These are phyloP conservation scores for Candida mattraensis DNA, from an alignment of 805 yeast genomes.

Conservation along the genomic window DNA sequence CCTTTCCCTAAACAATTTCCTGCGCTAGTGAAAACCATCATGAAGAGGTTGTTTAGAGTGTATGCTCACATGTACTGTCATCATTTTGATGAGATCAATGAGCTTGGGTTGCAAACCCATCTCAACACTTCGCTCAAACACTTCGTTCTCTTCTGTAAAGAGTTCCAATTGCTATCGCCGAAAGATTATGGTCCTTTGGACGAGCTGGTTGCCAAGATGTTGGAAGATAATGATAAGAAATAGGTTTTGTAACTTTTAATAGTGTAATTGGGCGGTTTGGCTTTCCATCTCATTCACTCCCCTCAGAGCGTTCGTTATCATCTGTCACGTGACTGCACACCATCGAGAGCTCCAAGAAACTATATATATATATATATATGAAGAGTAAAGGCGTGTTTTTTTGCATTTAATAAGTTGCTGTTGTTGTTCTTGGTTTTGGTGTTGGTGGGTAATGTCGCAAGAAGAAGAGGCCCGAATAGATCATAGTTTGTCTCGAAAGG, in stretches of 20 bases:
- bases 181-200: conserved; percentile 92
- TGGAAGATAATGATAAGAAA: conserved; percentile 36
- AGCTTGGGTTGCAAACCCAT: conserved; percentile 88
- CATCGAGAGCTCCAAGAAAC: no score
- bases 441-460: no score
- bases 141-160: conserved; percentile 82
- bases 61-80: conserved; percentile 98
- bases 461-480: no score
- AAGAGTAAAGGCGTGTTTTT: no score
- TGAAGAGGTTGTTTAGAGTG: conserved; percentile 88
- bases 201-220: conserved; percentile 73
- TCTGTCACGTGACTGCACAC: conserved; percentile 26
- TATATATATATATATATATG: no score
- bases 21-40: conserved; percentile 75
- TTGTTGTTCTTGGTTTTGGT: no score
- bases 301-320: no score
- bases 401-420: no score
- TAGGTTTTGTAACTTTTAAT: neutral
- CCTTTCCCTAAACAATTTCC: conserved; percentile 87
- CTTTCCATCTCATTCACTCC: no score
- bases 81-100: conserved; percentile 93
- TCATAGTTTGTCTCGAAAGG: conserved; percentile 42
- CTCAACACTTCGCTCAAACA: conserved; percentile 93
- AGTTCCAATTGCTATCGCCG: conserved; percentile 71
- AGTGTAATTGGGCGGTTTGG: neutral